Evolutionary conservation across 441 rosid genomes (phyloP).

Genomic region (Breynia disticha): DNA sequence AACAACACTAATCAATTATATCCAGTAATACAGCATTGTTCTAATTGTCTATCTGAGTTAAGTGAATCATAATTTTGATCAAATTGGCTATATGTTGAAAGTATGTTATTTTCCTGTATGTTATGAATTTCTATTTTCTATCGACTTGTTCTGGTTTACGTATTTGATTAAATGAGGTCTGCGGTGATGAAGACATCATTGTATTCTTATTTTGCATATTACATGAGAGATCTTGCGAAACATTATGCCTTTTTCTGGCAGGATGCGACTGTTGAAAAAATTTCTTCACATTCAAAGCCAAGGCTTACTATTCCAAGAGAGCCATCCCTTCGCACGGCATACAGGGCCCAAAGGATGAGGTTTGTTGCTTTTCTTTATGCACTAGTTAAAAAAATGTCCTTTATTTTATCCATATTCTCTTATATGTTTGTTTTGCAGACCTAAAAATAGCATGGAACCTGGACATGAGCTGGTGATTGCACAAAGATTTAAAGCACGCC

Average conservation of each 20-base stretch:
- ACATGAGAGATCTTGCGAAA: neutral
- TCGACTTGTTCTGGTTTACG: no score
- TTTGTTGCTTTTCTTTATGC: constrained; percentile 14
- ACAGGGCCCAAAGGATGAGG: constrained; percentile 77
- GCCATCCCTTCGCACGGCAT: constrained; percentile 82
- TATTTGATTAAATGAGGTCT: no score
- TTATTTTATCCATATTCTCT: constrained; percentile 3
- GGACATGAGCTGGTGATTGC: constrained; percentile 28
- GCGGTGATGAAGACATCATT: neutral
- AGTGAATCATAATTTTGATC: no score
- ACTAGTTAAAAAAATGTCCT: neutral
- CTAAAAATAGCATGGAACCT: constrained; percentile 35
- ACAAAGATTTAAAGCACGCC: constrained; percentile 77
- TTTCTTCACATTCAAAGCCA: constrained; percentile 26
- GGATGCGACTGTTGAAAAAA: constrained; percentile 43
- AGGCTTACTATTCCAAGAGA: constrained; percentile 82
- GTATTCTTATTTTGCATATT: no score
- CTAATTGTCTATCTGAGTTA: no score
- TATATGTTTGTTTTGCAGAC: constrained; percentile 40
- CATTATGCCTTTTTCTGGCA: constrained; percentile 26
- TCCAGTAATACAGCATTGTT: no score
- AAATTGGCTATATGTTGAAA: no score
- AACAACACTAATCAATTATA: no score
- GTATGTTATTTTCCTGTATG: no score
- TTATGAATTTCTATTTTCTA: no score